Conservation (phyloP, 805 yeast species). For the Yarrowia sp. region DNA sequence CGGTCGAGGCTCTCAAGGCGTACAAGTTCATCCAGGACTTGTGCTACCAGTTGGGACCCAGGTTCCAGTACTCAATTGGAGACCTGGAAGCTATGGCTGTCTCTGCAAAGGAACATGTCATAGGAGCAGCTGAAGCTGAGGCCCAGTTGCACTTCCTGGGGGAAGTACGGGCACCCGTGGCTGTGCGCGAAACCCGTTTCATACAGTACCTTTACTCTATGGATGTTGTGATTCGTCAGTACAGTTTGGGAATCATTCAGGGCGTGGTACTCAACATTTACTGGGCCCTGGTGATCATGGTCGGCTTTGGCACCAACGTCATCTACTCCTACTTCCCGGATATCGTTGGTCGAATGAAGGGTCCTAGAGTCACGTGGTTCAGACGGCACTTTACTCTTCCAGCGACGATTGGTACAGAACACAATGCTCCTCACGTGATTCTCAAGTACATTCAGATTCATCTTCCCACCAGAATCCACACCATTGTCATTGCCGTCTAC, state of each 20-base stretch:
- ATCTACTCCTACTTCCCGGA: slow-evolving; percentile 14
- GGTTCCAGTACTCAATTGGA: slow-evolving; percentile 8
- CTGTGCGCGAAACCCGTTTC: slow-evolving; percentile 2
- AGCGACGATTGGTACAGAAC: background rate
- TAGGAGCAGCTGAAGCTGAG: slow-evolving; percentile 3
- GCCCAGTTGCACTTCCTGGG: slow-evolving; percentile 15
- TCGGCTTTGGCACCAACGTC: slow-evolving; percentile 8
- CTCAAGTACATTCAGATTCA: slow-evolving; percentile 18
- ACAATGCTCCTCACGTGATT: slow-evolving; percentile 9
- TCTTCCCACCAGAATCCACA: slow-evolving; percentile 8
- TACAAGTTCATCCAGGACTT: slow-evolving; percentile 15
- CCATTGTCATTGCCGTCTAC: slow-evolving; percentile 12
- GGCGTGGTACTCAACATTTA: slow-evolving; percentile 20
- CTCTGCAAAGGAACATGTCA: background rate
- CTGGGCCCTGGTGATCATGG: slow-evolving; percentile 8
- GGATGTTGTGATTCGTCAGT: slow-evolving; percentile 9
- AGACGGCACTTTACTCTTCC: slow-evolving; percentile 13
- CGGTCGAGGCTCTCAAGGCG: slow-evolving; percentile 10
- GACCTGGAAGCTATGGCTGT: background rate
- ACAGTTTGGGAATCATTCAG: slow-evolving; percentile 19
- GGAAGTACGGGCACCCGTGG: slow-evolving; percentile 8
- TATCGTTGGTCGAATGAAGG: background rate
- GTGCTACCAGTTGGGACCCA: slow-evolving; percentile 2
- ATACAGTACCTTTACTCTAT: slow-evolving; percentile 17
- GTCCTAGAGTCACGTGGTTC: slow-evolving; percentile 7